Evolutionary conservation across 768 basidiomycete genomes (phyloP).

Genomic region (Mycena floridula): DNA sequence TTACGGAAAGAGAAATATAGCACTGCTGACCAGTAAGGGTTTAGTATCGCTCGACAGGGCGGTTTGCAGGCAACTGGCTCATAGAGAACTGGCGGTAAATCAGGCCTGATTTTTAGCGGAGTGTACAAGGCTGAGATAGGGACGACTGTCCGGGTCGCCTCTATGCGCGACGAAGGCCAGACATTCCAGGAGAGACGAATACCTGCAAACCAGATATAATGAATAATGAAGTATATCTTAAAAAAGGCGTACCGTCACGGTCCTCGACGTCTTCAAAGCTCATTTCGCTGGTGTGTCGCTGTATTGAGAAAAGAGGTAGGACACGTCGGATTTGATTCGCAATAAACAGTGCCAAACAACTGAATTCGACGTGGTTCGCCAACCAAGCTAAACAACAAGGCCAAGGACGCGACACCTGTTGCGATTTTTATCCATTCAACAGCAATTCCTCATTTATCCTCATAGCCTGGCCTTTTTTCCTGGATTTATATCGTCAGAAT

Average conservation of each 20-base stretch:
- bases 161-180: conserved; percentile 97
- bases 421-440: too few species aligned
- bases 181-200: conserved; percentile 98
- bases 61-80: conserved; percentile 99
- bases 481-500: too few species aligned
- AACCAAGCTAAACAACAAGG: too few species aligned
- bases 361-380: too few species aligned
- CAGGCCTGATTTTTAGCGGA: conserved; percentile 88
- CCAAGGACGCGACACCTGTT: too few species aligned
- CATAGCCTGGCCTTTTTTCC: too few species aligned
- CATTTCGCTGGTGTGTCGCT: conserved; percentile 16
- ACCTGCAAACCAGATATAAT: conserved; percentile 40
- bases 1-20: conserved; percentile 3
- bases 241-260: conserved; percentile 67
- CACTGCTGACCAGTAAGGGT: conserved; percentile 83
- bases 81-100: conserved; percentile 93
- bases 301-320: conserved; percentile 13
- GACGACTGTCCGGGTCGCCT: conserved; percentile 95
- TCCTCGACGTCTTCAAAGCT: conserved; percentile 95
- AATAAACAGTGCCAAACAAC: background rate
- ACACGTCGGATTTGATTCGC: background rate
- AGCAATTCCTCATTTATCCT: too few species aligned
- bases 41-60: conserved; percentile 94
- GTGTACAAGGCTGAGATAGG: conserved; percentile 98
- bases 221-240: background rate